These are phyloP conservation scores for Pythium brachiatum DNA, from an alignment of 352 stramenopile species.

Conservation along the genomic window DNA sequence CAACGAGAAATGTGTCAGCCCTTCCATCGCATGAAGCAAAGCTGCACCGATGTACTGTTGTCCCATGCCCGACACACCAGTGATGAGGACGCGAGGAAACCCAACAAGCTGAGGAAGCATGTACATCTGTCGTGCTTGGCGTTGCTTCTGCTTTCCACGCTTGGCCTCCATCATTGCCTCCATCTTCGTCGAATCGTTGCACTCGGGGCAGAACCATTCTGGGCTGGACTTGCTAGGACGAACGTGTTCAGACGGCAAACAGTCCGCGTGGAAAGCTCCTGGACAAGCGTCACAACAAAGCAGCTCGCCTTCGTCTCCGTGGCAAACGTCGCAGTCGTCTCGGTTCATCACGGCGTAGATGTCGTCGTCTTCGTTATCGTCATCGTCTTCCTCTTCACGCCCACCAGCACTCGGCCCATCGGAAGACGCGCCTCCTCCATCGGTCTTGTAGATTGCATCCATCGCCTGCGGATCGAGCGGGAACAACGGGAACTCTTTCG, in stretches of 20 bases:
- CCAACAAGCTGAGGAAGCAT: slow-evolving; percentile 50
- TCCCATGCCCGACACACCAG: slow-evolving; percentile 57
- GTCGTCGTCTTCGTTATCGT: slow-evolving; percentile 59
- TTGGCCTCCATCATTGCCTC: slow-evolving; percentile 27
- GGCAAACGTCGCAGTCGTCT: slow-evolving; percentile 69
- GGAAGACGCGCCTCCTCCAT: slow-evolving; percentile 1
- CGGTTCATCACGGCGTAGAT: slow-evolving; percentile 66
- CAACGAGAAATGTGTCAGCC: slow-evolving; percentile 73
- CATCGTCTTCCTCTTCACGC: slow-evolving; percentile 23
- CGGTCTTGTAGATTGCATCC: slow-evolving; percentile 28
- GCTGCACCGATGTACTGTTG: slow-evolving; percentile 66
- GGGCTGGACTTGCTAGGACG: slow-evolving; percentile 9
- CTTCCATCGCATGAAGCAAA: slow-evolving; percentile 73
- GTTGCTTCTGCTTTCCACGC: slow-evolving; percentile 12
- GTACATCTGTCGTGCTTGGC: slow-evolving; percentile 26
- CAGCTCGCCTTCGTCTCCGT: slow-evolving; percentile 55
- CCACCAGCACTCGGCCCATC: background rate
- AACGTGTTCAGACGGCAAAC: slow-evolving; percentile 26
- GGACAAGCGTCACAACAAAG: slow-evolving; percentile 64
- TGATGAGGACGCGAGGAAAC: slow-evolving; percentile 71
- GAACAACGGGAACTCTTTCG: slow-evolving; percentile 61
- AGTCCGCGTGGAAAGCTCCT: slow-evolving; percentile 54
- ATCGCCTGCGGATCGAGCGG: slow-evolving; percentile 45
- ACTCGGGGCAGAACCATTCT: slow-evolving; percentile 65
- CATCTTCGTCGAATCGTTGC: slow-evolving; percentile 27